Conservation (phyloP, 345 rosid genomes). For the Aquilaria sinensis region DNA sequence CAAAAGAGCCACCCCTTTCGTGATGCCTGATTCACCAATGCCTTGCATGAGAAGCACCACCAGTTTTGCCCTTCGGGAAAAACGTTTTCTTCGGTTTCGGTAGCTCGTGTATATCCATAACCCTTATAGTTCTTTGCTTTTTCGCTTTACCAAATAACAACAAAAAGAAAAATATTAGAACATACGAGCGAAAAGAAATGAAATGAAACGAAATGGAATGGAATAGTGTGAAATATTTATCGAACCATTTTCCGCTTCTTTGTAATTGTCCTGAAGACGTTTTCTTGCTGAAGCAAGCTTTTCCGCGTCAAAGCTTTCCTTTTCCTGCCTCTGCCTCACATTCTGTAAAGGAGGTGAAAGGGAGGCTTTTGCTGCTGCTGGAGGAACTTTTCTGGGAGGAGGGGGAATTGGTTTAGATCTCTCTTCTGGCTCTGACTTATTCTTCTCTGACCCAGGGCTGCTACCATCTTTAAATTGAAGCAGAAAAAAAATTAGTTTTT, state of each 20-base stretch:
- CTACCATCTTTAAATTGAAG: constrained; percentile 49
- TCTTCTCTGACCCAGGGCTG: constrained; percentile 67
- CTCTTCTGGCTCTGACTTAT: constrained; percentile 62
- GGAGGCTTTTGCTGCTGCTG: constrained; percentile 34
- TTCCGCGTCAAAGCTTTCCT: constrained; percentile 50
- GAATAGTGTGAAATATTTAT: not conserved
- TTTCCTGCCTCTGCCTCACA: constrained; percentile 69
- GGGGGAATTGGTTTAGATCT: constrained; percentile 42
- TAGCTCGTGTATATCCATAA: constrained; percentile 97
- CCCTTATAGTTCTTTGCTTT: constrained; percentile 97
- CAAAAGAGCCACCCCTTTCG: no score
- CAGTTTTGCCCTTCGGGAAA: constrained; percentile 45
- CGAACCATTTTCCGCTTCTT: constrained; percentile 90
- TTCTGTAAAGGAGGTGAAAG: constrained; percentile 47
- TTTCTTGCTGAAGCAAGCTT: constrained; percentile 67
- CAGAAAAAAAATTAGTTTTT: not conserved
- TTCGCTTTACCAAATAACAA: constrained; percentile 58
- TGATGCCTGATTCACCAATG: no score
- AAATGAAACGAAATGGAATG: not conserved
- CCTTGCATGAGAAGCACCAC: no score
- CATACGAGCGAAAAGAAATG: not conserved
- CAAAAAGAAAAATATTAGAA: constrained; percentile 17
- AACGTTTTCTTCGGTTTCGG: constrained; percentile 94
- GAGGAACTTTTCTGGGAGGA: constrained; percentile 51
- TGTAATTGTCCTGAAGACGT: constrained; percentile 86